Evolutionary conservation across 192 early-diverging fungal species (phyloP).

Genomic region (Cetraspora pellucida): DNA sequence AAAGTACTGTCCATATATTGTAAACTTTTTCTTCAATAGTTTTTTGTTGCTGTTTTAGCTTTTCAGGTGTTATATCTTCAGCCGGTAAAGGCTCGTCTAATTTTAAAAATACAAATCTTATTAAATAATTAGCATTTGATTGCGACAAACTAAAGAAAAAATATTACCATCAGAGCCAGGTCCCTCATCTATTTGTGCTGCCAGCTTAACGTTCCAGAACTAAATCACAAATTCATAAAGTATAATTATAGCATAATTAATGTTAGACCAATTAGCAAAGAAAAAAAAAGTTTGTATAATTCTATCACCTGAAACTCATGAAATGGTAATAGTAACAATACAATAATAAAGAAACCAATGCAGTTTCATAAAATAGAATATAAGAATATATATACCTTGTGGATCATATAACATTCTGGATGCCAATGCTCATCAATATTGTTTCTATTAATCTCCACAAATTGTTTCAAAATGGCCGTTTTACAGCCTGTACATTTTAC

Average conservation of each 20-base stretch:
- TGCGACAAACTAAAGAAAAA: background rate
- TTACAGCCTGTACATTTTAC: constrained; percentile 95
- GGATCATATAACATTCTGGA: constrained; percentile 99
- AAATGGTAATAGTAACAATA: no score
- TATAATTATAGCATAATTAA: background rate
- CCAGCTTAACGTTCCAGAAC: constrained; percentile 67
- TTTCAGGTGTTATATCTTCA: constrained; percentile 41
- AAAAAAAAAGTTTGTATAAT: background rate
- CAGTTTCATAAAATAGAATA: no score
- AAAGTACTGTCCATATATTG: constrained; percentile 87
- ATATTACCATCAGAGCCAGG: constrained; percentile 14
- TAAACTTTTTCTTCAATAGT: constrained; percentile 86
- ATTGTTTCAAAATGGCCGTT: constrained; percentile 93
- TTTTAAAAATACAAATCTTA: background rate
- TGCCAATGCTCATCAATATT: constrained; percentile 90
- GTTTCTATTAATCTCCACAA: constrained; percentile 89
- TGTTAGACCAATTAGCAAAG: background rate
- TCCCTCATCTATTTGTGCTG: constrained; percentile 35
- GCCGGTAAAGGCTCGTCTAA: background rate
- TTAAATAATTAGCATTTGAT: background rate
- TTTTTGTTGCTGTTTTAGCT: constrained; percentile 61
- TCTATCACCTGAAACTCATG: no score
- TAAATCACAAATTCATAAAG: constrained; percentile 28
- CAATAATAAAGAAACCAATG: no score
- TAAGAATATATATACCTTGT: constrained; percentile 65